Conservation (phyloP, 176 grass and related monocot species). For the Hsuehochloa calcarea region DNA sequence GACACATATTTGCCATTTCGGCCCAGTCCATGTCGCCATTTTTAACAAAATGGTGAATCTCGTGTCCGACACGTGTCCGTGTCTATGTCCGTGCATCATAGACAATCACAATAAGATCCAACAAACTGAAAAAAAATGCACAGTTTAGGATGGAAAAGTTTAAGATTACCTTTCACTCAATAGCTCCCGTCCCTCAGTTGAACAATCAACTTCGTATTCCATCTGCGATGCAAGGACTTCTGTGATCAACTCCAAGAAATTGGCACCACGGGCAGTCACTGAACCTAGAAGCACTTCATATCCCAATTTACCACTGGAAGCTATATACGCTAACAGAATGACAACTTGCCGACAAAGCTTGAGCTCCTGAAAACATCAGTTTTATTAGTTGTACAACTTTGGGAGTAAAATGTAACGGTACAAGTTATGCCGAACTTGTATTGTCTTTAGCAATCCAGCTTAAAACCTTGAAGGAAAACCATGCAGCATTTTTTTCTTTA, state of each 20-base stretch:
- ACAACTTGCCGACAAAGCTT: conserved; percentile 72
- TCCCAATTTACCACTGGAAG: conserved; percentile 69
- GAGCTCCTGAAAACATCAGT: conserved; percentile 58
- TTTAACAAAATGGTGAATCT: too few relatives aligned
- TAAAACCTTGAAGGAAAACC: neutral
- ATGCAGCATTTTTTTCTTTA: neutral
- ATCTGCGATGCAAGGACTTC: conserved; percentile 72
- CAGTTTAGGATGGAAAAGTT: neutral
- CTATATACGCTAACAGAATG: conserved; percentile 79
- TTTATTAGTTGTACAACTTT: neutral
- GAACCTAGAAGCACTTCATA: conserved; percentile 70
- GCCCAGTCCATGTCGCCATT: too few relatives aligned
- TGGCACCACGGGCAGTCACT: conserved; percentile 41
- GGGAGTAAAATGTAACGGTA: neutral
- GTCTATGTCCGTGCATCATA: too few relatives aligned
- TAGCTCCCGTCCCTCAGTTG: conserved; percentile 21
- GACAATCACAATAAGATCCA: neutral
- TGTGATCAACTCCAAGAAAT: conserved; percentile 71
- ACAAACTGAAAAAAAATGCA: neutral
- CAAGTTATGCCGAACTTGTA: neutral
- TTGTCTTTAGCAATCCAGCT: neutral
- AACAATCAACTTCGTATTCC: conserved; percentile 39
- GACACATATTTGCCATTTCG: too few relatives aligned
- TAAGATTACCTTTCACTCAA: conserved; percentile 68
- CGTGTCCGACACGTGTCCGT: too few relatives aligned